phyloP scores from a whole-genome alignment of 345 rosid species.

The Aurinia saxatilis region DNA sequence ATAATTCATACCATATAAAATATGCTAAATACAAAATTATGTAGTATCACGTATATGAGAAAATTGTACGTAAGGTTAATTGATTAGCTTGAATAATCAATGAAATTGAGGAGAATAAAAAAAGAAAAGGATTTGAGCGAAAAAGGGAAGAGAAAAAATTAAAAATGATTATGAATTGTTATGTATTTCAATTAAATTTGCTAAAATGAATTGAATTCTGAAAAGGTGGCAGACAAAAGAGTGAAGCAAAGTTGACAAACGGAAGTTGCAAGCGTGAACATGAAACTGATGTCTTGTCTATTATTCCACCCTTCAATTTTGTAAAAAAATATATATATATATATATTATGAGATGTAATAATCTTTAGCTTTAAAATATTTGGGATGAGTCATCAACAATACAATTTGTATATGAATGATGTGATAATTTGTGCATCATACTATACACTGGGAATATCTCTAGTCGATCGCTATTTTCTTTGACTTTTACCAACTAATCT shows the following conservation, averaged over 20 bases:
- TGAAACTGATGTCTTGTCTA: constrained; percentile 37
- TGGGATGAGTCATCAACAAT: neutral
- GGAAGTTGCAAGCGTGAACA: constrained; percentile 22
- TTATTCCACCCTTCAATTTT: neutral
- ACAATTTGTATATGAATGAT: too few relatives aligned
- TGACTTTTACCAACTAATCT: too few relatives aligned
- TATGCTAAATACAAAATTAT: neutral
- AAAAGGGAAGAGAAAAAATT: constrained; percentile 1
- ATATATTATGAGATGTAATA: neutral
- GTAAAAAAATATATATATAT: too few relatives aligned
- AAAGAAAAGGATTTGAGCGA: neutral
- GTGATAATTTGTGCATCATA: too few relatives aligned
- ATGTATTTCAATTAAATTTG: neutral
- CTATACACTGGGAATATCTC: too few relatives aligned
- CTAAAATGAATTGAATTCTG: neutral
- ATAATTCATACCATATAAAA: neutral
- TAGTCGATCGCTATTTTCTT: too few relatives aligned
- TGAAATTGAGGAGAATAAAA: neutral
- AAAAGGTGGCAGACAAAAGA: constrained; percentile 41
- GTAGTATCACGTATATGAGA: neutral
- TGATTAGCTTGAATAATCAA: neutral
- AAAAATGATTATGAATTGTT: constrained; percentile 16
- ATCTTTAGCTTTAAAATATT: neutral
- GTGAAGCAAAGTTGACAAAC: constrained; percentile 32
- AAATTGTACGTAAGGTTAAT: neutral